These are phyloP conservation scores for Saksenaea oblongispora DNA, from an alignment of 371 early-diverging fungal genomes.

Conservation along the genomic window DNA sequence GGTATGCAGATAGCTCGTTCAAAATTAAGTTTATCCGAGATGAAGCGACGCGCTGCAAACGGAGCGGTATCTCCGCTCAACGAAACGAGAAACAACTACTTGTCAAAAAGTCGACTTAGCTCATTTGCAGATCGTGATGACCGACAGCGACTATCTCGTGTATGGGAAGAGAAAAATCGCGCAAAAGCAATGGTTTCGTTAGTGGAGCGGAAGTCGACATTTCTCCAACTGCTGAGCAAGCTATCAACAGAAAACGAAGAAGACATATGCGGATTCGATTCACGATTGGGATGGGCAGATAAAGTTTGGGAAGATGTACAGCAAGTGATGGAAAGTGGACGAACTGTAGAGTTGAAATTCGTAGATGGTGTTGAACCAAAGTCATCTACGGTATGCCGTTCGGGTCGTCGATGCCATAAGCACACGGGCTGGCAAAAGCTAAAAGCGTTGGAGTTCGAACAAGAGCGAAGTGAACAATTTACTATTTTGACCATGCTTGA, in stretches of 20 bases:
- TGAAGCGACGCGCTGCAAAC: conserved; percentile 18
- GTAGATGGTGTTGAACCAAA: neutral
- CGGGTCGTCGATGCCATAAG: conserved; percentile 36
- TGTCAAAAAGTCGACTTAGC: conserved; percentile 7
- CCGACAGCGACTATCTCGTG: conserved; percentile 20
- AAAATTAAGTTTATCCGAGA: conserved; percentile 32
- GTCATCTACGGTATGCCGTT: conserved; percentile 2
- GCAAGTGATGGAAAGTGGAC: conserved; percentile 6
- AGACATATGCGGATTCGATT: conserved; percentile 50
- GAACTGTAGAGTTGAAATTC: neutral
- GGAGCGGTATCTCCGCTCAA: conserved; percentile 8
- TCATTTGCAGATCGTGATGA: conserved; percentile 37
- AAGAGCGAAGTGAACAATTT: conserved; percentile 47
- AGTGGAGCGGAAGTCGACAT: conserved; percentile 22
- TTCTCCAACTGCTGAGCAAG: conserved; percentile 8
- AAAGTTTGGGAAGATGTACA: conserved; percentile 19
- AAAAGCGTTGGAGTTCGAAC: conserved; percentile 53
- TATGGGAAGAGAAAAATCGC: conserved; percentile 18
- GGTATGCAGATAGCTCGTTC: conserved; percentile 48
- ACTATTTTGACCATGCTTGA: conserved; percentile 32
- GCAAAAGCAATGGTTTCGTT: conserved; percentile 14
- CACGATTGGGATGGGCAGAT: conserved; percentile 52
- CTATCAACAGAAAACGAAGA: conserved; percentile 19
- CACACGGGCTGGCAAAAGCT: conserved; percentile 56
- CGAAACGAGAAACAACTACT: conserved; percentile 11